Percentiles rank a stretch among this genome's conserved stretches.
phyloP scores from a whole-genome alignment of 352 stramenopile genomes.

The Phytophthora capsici region DNA sequence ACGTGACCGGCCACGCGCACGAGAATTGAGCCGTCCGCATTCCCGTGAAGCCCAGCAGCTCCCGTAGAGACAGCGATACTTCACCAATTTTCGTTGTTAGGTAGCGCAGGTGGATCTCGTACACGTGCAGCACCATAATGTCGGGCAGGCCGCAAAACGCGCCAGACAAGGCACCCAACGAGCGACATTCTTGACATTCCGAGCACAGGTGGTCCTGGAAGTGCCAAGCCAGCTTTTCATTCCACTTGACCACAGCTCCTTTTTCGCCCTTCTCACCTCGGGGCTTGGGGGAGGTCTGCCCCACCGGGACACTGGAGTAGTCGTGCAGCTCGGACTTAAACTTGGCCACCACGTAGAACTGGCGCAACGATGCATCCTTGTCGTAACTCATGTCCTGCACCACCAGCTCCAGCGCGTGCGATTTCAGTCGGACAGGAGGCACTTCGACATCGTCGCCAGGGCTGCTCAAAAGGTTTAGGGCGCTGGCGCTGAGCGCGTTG shows the following conservation, averaged over 20 bases:
- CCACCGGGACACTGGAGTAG: conserved; percentile 73
- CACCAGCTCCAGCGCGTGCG: conserved; percentile 63
- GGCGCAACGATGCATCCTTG: conserved; percentile 75
- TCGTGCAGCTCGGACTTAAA: conserved; percentile 87
- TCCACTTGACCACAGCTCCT: conserved; percentile 68
- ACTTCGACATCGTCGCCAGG: conserved; percentile 17
- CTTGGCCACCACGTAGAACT: conserved; percentile 88
- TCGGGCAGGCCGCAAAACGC: conserved; percentile 79
- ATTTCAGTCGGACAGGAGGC: conserved; percentile 58
- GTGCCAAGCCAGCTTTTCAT: conserved; percentile 78
- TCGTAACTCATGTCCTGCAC: conserved; percentile 80
- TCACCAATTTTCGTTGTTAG: conserved; percentile 87
- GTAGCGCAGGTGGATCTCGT: conserved; percentile 85
- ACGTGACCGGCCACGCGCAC: conserved; percentile 79
- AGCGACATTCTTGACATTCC: conserved; percentile 72
- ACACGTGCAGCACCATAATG: conserved; percentile 83
- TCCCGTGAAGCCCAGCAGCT: conserved; percentile 76
- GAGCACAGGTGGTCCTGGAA: conserved; percentile 81
- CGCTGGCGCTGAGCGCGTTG: conserved; percentile 30
- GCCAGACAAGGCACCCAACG: conserved; percentile 61
- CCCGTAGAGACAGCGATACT: conserved; percentile 72
- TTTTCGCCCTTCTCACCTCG: conserved; percentile 65
- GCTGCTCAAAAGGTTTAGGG: conserved; percentile 32
- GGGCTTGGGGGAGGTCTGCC: conserved; percentile 73
- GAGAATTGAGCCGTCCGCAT: conserved; percentile 65